These are phyloP conservation scores for Chlorophyllum brunneum DNA, from an alignment of 768 basidiomycete species.

Conservation along the genomic window DNA sequence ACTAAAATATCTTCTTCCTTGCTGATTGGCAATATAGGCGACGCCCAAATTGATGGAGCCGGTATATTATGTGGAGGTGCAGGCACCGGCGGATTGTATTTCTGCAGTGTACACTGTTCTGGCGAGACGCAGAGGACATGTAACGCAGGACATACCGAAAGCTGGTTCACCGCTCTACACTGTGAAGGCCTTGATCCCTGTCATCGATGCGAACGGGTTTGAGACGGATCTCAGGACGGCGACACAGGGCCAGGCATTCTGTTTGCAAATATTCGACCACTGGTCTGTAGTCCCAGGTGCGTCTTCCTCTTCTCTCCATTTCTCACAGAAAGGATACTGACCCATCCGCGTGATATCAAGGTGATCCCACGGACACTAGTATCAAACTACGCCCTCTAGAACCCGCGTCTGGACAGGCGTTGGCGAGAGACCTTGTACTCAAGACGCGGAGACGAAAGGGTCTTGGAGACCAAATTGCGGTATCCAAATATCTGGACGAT, in stretches of 20 bases:
- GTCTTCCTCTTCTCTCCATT: conserved; percentile 27
- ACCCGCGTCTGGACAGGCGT: conserved; percentile 93
- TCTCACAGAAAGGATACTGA: conserved; percentile 17
- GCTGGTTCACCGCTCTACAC: conserved; percentile 98
- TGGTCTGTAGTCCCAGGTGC: conserved; percentile 97
- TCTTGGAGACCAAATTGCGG: conserved; percentile 93
- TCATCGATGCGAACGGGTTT: conserved; percentile 98
- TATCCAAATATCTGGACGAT: conserved; percentile 95
- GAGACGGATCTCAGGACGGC: conserved; percentile 97
- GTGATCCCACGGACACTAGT: conserved; percentile 96
- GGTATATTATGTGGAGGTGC: conserved; percentile 98
- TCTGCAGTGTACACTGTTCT: conserved; percentile 98
- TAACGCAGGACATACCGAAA: conserved; percentile 97
- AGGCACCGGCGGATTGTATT: conserved; percentile 97
- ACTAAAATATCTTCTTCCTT: too few species aligned
- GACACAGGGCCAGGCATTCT: conserved; percentile 99
- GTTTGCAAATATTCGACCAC: conserved; percentile 95
- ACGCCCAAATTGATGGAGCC: conserved; percentile 96
- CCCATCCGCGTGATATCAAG: conserved; percentile 31
- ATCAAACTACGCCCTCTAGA: conserved; percentile 96
- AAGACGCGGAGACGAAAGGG: conserved; percentile 97
- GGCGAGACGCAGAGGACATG: conserved; percentile 97
- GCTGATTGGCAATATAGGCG: conserved; percentile 47
- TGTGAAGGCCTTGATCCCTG: conserved; percentile 96
- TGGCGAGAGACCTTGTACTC: conserved; percentile 91